Evolutionary conservation across 2,329 filamentous ascomycete species (phyloP).

Genomic region (Orbilia ellipsospora): DNA sequence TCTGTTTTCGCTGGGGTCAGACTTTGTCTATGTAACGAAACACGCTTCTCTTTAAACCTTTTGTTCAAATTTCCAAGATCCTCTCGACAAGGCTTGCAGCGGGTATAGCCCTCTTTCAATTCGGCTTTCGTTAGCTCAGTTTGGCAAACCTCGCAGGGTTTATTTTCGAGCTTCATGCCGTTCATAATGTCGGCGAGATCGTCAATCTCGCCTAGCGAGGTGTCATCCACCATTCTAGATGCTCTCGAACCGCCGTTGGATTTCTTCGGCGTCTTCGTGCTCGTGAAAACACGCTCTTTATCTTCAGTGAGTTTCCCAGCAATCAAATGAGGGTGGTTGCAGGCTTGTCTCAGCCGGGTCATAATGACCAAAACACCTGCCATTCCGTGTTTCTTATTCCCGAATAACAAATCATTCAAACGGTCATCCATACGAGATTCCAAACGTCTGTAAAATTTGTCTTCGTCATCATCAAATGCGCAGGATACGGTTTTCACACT

Average conservation of each 20-base stretch:
- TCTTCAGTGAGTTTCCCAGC: conserved; percentile 87
- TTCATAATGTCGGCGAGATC: conserved; percentile 87
- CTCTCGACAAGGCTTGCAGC: conserved; percentile 57
- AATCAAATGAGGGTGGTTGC: conserved; percentile 91
- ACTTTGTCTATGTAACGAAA: conserved; percentile 57
- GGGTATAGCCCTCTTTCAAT: conserved; percentile 59
- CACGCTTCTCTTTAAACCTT: conserved; percentile 61
- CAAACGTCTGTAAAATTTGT: conserved; percentile 84
- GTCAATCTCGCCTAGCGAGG: conserved; percentile 74
- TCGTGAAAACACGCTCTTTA: conserved; percentile 76
- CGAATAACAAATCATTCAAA: conserved; percentile 87
- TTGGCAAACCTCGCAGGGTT: conserved; percentile 86
- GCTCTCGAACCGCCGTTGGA: conserved; percentile 63
- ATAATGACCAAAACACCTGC: conserved; percentile 92
- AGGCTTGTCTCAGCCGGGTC: conserved; percentile 89
- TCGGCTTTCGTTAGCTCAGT: conserved; percentile 72
- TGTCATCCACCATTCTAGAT: conserved; percentile 61
- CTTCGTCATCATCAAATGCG: conserved; percentile 81
- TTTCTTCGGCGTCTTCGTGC: conserved; percentile 65
- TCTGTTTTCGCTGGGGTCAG: conserved; percentile 62
- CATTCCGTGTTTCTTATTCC: conserved; percentile 69
- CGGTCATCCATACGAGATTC: conserved; percentile 86
- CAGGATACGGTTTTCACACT: conserved; percentile 84
- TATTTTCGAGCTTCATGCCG: conserved; percentile 79
- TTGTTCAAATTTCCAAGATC: conserved; percentile 57